phyloP scores from a whole-genome alignment of 2,329 filamentous ascomycete species.

The Fusarium xylarioides region DNA sequence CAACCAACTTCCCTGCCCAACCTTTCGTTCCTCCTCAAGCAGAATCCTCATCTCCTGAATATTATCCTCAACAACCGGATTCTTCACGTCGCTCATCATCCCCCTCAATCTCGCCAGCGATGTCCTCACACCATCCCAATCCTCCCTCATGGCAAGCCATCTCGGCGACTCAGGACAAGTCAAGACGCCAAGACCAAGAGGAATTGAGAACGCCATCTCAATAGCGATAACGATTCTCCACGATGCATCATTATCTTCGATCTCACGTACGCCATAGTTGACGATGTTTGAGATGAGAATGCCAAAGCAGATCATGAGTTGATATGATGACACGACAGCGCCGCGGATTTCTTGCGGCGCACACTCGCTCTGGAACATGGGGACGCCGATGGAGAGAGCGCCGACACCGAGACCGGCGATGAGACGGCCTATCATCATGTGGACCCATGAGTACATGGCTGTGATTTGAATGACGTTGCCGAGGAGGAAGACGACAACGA shows the following conservation, averaged over 20 bases:
- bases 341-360: conserved; percentile 71
- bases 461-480: conserved; percentile 74
- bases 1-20: conserved; percentile 60
- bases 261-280: conserved; percentile 60
- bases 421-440: conserved; percentile 72
- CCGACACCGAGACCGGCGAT: conserved; percentile 74
- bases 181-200: conserved; percentile 63
- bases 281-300: conserved; percentile 67
- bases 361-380: conserved; percentile 73
- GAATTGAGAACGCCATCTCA: conserved; percentile 61
- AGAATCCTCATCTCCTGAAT: conserved; percentile 61
- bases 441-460: conserved; percentile 67
- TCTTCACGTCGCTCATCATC: conserved; percentile 56
- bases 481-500: conserved; percentile 66
- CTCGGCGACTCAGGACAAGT: conserved; percentile 66
- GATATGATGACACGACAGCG: conserved; percentile 71
- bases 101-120: conserved; percentile 63
- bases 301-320: conserved; percentile 77
- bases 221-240: conserved; percentile 73
- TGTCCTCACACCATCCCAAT: conserved; percentile 58
- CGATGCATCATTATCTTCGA: conserved; percentile 54
- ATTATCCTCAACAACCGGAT: conserved; percentile 59
- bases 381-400: conserved; percentile 70
- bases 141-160: conserved; percentile 60
- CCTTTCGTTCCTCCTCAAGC: conserved; percentile 56